Percentiles rank a stretch among this genome's conserved stretches.
These are phyloP conservation scores for Hebeloma cylindrosporum DNA, from an alignment of 768 basidiomycete genomes.

Conservation along the genomic window DNA sequence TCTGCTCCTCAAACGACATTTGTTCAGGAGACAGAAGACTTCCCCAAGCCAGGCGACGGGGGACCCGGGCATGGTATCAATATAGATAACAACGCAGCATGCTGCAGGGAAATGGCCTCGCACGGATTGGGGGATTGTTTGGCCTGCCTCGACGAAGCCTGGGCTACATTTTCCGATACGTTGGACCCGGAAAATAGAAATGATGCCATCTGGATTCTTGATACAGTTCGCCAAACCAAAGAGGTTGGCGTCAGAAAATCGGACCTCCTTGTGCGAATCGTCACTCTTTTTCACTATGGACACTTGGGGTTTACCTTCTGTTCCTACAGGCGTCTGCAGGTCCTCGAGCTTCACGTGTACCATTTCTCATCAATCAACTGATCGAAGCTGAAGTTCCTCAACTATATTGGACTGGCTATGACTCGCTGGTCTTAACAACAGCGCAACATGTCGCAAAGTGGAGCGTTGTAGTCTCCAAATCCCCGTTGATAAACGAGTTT, in stretches of 20 bases:
- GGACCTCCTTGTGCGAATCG: conserved; percentile 36
- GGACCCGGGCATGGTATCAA: conserved; percentile 44
- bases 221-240: conserved; percentile 35
- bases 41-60: not conserved
- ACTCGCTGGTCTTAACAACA: conserved; percentile 52
- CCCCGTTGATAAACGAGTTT: conserved; percentile 45
- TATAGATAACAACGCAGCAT: conserved; percentile 41
- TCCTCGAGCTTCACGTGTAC: conserved; percentile 7
- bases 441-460: conserved; percentile 50
- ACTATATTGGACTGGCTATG: conserved; percentile 69
- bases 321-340: conserved; percentile 1
- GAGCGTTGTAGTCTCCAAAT: conserved; percentile 54
- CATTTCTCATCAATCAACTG: conserved; percentile 30
- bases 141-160: conserved; percentile 45
- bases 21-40: conserved; percentile 10
- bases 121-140: conserved; percentile 44
- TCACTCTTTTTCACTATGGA: not conserved
- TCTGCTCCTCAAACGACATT: conserved; percentile 13
- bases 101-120: conserved; percentile 40
- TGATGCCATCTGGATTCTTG: conserved; percentile 35
- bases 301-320: not conserved
- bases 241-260: conserved; percentile 39
- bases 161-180: conserved; percentile 27
- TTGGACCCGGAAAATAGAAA: conserved; percentile 30
- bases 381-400: conserved; percentile 51